Percentiles rank a stretch among this genome's conserved stretches.
Evolutionary conservation across 192 early-diverging fungal genomes (phyloP).

Genomic region (Jimgerdemannia flammicorona): DNA sequence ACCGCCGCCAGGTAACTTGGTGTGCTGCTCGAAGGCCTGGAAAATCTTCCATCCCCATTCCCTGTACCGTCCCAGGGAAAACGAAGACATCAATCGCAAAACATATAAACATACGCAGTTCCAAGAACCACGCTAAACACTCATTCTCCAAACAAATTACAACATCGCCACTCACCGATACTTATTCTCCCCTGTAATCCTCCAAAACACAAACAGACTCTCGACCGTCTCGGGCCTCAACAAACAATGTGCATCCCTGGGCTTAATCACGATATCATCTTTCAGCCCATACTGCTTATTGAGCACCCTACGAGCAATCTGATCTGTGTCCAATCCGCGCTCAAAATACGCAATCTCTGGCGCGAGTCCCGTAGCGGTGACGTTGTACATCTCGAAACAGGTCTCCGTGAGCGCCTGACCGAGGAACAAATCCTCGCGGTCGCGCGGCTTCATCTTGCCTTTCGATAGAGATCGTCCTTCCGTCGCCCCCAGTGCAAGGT

Average conservation of each 20-base stretch:
- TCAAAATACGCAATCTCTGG: conserved; percentile 85
- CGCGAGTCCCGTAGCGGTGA: conserved; percentile 74
- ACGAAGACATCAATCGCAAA: conserved; percentile 10
- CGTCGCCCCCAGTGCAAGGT: conserved; percentile 75
- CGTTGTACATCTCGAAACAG: conserved; percentile 81
- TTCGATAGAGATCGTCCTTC: conserved; percentile 43
- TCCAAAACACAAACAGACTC: conserved; percentile 81
- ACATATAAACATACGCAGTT: conserved; percentile 11
- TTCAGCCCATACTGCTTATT: neutral
- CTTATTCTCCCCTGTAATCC: conserved; percentile 77
- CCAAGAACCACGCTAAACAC: neutral
- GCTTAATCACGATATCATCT: conserved; percentile 63
- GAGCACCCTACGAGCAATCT: conserved; percentile 13
- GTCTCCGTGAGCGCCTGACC: conserved; percentile 74
- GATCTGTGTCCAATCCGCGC: conserved; percentile 8
- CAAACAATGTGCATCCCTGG: conserved; percentile 68
- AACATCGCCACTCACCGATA: conserved; percentile 60
- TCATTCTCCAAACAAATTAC: neutral
- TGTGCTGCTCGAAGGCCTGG: conserved; percentile 75
- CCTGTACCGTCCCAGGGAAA: conserved; percentile 25
- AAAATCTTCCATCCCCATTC: conserved; percentile 89
- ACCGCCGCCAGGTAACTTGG: conserved; percentile 60
- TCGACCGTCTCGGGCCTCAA: conserved; percentile 90
- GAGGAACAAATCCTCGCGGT: conserved; percentile 62
- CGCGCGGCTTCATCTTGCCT: conserved; percentile 33